Evolutionary conservation across 495 filamentous ascomycete genomes (phyloP).

Genomic region (Penicillium parvum): DNA sequence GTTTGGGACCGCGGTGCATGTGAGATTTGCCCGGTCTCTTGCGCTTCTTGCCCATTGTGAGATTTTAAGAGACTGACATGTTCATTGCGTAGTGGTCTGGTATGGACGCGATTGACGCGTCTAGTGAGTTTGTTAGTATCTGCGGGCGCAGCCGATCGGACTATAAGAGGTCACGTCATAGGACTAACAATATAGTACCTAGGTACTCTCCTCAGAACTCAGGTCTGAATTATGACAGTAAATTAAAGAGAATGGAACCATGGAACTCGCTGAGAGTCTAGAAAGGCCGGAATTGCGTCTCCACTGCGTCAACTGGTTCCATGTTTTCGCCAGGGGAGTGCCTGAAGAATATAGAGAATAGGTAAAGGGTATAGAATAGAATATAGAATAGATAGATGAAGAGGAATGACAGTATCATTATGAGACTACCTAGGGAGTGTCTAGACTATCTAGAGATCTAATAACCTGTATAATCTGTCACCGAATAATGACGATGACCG

Average conservation of each 20-base stretch:
- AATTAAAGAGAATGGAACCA: too few species aligned
- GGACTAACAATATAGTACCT: too few species aligned
- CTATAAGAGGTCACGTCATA: too few species aligned
- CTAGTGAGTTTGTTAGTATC: background rate
- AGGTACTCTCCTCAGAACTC: too few species aligned
- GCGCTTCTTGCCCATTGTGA: slow-evolving; percentile 42
- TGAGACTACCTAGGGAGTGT: too few species aligned
- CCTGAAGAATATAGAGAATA: slow-evolving; percentile 1
- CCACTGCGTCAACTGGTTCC: slow-evolving; percentile 27
- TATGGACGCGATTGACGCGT: slow-evolving; percentile 8
- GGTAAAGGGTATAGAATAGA: background rate
- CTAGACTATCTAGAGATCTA: too few species aligned
- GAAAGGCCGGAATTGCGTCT: slow-evolving; percentile 28
- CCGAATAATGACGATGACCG: too few species aligned
- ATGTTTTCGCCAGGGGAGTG: slow-evolving; percentile 16
- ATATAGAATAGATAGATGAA: background rate
- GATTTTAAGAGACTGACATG: background rate
- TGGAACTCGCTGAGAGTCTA: slow-evolving; percentile 30
- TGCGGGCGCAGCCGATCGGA: too few species aligned
- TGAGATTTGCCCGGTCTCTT: slow-evolving; percentile 37
- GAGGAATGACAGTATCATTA: too few species aligned
- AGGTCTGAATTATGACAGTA: too few species aligned
- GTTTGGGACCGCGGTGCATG: slow-evolving; percentile 15
- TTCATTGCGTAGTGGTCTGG: background rate
- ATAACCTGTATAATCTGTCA: too few species aligned